Evolutionary conservation across 495 filamentous ascomycete species (phyloP).

Genomic region (Pyronema omphalodes): DNA sequence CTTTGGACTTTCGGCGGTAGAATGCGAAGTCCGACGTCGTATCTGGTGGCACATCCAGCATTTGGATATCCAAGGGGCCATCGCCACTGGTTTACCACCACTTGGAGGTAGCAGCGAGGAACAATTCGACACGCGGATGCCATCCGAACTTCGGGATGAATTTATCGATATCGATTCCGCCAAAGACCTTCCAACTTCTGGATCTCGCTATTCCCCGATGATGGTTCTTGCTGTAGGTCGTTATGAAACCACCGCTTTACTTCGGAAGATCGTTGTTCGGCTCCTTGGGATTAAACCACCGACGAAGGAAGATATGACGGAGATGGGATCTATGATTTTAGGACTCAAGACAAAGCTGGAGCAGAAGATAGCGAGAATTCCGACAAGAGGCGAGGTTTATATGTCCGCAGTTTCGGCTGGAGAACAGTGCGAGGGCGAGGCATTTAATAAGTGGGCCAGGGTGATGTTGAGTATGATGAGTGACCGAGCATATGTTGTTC

Average conservation of each 20-base stretch:
- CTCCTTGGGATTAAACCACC: constrained; percentile 15
- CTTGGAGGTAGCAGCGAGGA: constrained; percentile 19
- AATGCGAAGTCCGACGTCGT: constrained; percentile 49
- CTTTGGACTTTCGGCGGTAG: constrained; percentile 44
- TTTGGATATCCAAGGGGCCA: constrained; percentile 34
- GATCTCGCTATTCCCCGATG: constrained; percentile 5
- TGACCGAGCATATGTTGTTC: constrained; percentile 33
- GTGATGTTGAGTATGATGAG: constrained; percentile 21
- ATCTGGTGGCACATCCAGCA: constrained; percentile 60
- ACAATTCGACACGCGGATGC: constrained; percentile 20
- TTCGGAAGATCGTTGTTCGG: constrained; percentile 13
- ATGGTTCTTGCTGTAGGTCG: constrained; percentile 22
- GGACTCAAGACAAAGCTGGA: constrained; percentile 19
- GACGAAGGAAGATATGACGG: constrained; percentile 10
- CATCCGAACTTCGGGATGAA: constrained; percentile 17
- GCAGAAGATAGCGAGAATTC: constrained; percentile 18
- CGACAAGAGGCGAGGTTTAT: constrained; percentile 8
- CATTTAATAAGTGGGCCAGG: constrained; percentile 21
- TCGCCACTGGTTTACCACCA: constrained; percentile 21
- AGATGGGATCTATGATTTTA: constrained; percentile 19
- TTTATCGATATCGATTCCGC: constrained; percentile 11
- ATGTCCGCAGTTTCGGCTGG: background rate
- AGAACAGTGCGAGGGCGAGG: constrained; percentile 6
- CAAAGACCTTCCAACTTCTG: background rate
- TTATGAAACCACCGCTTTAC: constrained; percentile 14